Conservation (phyloP, 2,329 filamentous ascomycete species). For the Aureobasidium pullulans region DNA sequence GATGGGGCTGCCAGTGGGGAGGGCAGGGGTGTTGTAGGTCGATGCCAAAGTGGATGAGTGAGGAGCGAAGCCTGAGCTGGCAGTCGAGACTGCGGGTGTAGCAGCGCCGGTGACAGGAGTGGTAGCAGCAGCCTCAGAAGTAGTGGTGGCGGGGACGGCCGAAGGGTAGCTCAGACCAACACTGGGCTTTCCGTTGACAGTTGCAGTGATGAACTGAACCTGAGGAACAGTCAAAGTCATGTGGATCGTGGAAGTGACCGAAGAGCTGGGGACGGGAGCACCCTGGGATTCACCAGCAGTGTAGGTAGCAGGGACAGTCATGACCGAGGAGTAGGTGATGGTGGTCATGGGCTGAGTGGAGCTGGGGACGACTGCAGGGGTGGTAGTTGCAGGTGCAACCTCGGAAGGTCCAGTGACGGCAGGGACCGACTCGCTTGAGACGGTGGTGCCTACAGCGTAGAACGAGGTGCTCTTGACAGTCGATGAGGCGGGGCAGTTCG, state of each 20-base stretch:
- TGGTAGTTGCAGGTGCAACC: constrained; percentile 14
- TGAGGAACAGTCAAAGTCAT: constrained; percentile 41
- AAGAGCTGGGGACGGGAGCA: constrained; percentile 25
- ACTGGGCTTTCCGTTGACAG: constrained; percentile 23
- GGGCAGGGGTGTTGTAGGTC: constrained; percentile 17
- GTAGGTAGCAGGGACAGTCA: constrained; percentile 31
- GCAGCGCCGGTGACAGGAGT: constrained; percentile 15
- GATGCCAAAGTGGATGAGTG: not conserved
- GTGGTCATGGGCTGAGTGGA: constrained; percentile 28
- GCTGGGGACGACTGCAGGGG: constrained; percentile 5
- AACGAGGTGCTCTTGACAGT: constrained; percentile 17
- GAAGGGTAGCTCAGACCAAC: constrained; percentile 27
- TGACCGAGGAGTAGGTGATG: constrained; percentile 32
- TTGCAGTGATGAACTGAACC: constrained; percentile 36
- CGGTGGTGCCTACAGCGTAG: constrained; percentile 17
- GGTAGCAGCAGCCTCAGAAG: constrained; percentile 8
- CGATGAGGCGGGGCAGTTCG: constrained; percentile 20
- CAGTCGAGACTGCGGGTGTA: constrained; percentile 14
- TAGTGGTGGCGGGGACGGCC: constrained; percentile 24
- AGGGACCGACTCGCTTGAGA: constrained; percentile 11
- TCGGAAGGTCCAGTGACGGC: constrained; percentile 13
- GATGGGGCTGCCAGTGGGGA: constrained; percentile 16
- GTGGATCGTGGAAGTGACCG: constrained; percentile 25
- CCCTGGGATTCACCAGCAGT: constrained; percentile 27
- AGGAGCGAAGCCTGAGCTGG: constrained; percentile 5